Percentiles rank a stretch among this genome's conserved stretches.
Conservation (phyloP, 345 rosid genomes). For the Brassica juncea region DNA sequence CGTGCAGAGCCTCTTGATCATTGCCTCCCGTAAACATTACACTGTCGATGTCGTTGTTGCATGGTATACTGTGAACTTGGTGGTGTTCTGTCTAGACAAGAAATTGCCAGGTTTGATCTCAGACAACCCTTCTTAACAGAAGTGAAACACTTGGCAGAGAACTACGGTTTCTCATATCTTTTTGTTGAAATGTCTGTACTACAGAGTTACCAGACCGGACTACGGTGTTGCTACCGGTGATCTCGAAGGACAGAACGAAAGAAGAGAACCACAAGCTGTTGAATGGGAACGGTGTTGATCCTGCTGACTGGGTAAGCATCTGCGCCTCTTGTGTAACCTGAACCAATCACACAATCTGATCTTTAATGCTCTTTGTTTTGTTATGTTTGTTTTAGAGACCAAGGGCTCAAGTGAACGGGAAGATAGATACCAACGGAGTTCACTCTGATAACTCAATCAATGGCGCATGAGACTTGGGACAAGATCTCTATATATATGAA, state of each 20-base stretch:
- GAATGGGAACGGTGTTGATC: constrained; percentile 81
- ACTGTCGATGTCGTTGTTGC: constrained; percentile 95
- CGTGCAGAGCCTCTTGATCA: constrained; percentile 84
- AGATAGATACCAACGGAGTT: constrained; percentile 63
- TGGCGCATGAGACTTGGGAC: constrained; percentile 53
- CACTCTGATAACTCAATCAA: constrained; percentile 69
- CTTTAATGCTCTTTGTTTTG: neutral
- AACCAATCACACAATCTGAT: neutral
- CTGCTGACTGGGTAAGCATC: constrained; percentile 79
- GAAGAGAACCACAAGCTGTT: constrained; percentile 95
- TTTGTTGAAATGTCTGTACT: constrained; percentile 4
- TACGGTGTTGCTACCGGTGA: constrained; percentile 60
- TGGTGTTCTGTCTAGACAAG: constrained; percentile 94
- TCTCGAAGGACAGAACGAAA: constrained; percentile 71
- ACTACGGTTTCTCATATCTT: constrained; percentile 8
- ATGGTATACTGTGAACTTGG: constrained; percentile 94
- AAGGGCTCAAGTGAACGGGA: constrained; percentile 82
- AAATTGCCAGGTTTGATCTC: constrained; percentile 82
- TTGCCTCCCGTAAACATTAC: constrained; percentile 99
- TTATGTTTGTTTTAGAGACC: constrained; percentile 52
- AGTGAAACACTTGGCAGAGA: neutral
- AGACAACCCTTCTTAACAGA: neutral
- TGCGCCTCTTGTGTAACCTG: neutral
- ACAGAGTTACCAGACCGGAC: constrained; percentile 90
- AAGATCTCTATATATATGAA: constrained; percentile 6